These are phyloP conservation scores for Xylariaceae sp. DNA, from an alignment of 2,329 filamentous ascomycete genomes.

Conservation along the genomic window DNA sequence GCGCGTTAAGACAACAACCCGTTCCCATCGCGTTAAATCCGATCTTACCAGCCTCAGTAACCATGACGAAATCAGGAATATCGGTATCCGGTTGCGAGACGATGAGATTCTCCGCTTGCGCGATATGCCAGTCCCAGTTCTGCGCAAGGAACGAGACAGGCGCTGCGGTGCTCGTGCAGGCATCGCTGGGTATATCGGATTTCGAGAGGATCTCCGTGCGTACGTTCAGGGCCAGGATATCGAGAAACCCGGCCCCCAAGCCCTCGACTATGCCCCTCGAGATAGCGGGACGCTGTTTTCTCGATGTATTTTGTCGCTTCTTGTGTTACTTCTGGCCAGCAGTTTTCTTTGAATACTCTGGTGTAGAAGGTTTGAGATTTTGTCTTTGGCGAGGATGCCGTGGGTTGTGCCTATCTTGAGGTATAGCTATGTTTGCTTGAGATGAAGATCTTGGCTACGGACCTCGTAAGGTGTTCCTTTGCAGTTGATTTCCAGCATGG, in stretches of 20 bases:
- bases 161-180: conserved; percentile 47
- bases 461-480: conserved; percentile 14
- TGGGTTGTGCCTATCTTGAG: conserved; percentile 34
- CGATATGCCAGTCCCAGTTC: conserved; percentile 57
- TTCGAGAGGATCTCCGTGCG: conserved; percentile 47
- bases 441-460: not conserved
- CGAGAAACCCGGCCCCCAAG: conserved; percentile 39
- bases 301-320: conserved; percentile 43
- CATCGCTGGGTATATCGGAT: conserved; percentile 37
- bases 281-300: conserved; percentile 33
- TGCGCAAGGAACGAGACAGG: conserved; percentile 41
- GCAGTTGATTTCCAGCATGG: conserved; percentile 20
- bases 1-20: conserved; percentile 57
- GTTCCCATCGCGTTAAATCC: conserved; percentile 56
- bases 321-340: conserved; percentile 31
- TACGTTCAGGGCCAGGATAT: conserved; percentile 54
- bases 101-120: conserved; percentile 46
- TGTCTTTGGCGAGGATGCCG: conserved; percentile 28
- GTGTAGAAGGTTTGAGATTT: conserved; percentile 35
- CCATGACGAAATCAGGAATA: conserved; percentile 45
- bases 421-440: not conserved
- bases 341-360: conserved; percentile 32
- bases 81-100: conserved; percentile 37
- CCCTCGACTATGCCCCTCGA: conserved; percentile 50
- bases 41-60: conserved; percentile 60